Conservation (phyloP, 1,139 yeast species). For the Lodderomyces margitis region DNA sequence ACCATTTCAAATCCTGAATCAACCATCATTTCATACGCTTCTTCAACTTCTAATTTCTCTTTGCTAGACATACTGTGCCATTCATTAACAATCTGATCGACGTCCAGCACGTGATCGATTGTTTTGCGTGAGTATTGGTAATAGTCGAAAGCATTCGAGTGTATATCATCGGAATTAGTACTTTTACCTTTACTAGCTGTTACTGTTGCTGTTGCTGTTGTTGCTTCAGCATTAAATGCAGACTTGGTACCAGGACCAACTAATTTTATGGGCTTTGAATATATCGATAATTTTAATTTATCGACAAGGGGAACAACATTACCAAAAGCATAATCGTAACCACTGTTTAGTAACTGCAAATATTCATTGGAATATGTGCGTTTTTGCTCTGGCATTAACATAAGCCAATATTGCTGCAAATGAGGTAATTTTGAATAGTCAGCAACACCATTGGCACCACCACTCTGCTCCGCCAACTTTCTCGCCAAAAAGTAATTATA, state of each 20-base stretch:
- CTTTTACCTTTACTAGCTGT: too few relatives aligned
- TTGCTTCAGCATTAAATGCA: neutral
- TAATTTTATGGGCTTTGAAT: neutral
- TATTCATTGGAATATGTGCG: slow-evolving; percentile 27
- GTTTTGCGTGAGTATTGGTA: slow-evolving; percentile 1
- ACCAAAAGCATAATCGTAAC: slow-evolving; percentile 33
- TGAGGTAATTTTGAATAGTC: slow-evolving; percentile 1
- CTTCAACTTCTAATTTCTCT: slow-evolving; percentile 26
- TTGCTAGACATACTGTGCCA: slow-evolving; percentile 30
- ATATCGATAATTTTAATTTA: slow-evolving; percentile 1
- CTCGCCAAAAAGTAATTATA: slow-evolving; percentile 9
- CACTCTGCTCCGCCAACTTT: neutral
- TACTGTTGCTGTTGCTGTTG: too few relatives aligned
- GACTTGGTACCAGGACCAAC: slow-evolving; percentile 4
- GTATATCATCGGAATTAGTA: neutral
- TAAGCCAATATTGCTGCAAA: slow-evolving; percentile 6
- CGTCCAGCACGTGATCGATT: neutral
- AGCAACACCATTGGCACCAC: neutral
- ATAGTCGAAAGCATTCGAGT: slow-evolving; percentile 1
- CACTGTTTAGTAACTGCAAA: slow-evolving; percentile 25
- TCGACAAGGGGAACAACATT: slow-evolving; percentile 25
- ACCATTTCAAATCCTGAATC: slow-evolving; percentile 25
- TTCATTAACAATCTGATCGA: neutral
- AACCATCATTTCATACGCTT: slow-evolving; percentile 28
- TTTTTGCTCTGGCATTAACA: slow-evolving; percentile 20